Conservation (phyloP, 345 rosid genomes). For the Populus simonii region DNA sequence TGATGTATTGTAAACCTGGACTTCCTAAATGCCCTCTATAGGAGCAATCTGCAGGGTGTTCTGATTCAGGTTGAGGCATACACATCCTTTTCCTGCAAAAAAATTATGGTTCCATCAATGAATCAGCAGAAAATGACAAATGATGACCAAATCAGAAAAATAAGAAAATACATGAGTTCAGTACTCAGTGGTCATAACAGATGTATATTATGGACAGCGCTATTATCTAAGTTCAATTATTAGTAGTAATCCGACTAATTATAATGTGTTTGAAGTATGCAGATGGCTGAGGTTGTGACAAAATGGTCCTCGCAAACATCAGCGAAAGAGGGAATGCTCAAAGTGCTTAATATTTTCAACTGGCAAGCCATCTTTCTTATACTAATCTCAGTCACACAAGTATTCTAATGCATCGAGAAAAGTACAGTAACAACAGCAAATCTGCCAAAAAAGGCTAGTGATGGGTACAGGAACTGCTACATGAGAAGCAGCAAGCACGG, state of each 20-base stretch:
- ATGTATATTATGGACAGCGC: no score
- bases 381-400: not conserved
- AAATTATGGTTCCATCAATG: not conserved
- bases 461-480: not conserved
- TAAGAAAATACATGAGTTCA: not conserved
- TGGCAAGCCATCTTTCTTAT: not conserved
- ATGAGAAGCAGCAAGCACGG: not conserved
- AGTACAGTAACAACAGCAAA: not conserved
- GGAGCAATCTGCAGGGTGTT: constrained; percentile 7
- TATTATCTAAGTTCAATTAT: no score
- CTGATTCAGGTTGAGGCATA: constrained; percentile 14
- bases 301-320: no score
- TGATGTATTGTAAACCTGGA: constrained; percentile 19
- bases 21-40: constrained; percentile 9
- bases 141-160: not conserved
- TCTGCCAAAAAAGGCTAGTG: not conserved
- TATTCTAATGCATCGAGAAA: not conserved
- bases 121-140: not conserved
- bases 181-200: no score
- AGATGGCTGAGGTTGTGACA: no score
- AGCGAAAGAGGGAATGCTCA: not conserved
- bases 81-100: constrained; percentile 34
- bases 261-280: no score
- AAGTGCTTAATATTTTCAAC: not conserved
- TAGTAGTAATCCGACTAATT: no score